Evolutionary conservation across 139 green algal genomes (phyloP), one percentile per base, ranked within the genome.

Genomic region (Zygnema cylindricum): DNA sequence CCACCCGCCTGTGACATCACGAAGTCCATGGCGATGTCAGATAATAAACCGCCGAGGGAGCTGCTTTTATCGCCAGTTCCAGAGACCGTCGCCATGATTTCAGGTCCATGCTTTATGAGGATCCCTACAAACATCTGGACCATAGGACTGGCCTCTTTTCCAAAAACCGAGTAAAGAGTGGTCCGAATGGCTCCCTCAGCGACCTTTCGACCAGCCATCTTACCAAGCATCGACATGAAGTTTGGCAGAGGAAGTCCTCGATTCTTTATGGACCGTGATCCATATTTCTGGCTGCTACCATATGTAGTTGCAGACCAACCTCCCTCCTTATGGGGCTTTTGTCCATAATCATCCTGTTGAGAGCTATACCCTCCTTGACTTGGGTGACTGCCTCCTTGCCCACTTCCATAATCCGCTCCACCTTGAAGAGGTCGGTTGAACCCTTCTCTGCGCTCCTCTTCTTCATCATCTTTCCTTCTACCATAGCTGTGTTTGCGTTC

Each of bases 141-240:
- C 73, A 81, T 81, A 40, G 73, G 73, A 81, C 73, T 81, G 73
- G 73, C 16, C 22, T 81, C 73, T 21, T 81, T 43, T 54, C 73
- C 73, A 81, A 81, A 81, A 35, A 22, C 23, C 21, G 22, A 21
- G 73, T 69, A 81, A 22, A 81, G 73, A 40, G 21, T 22, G 21
- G 73, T 16, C 21, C 73, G 16, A 43, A 81, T 22, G 21, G 22
- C 23, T 21, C 73, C 73, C 35, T 69, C 73, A 23, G 35, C 73
- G 21, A 81, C 73, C 42, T 81, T 40, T 40, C 30, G 16, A 54
- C 73, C 73, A 21, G 21, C 43, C 21, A 23, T 21, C 73, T 81
- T 21, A 40, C 73, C 43, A 21, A 81, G 23, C 22, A 81, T 81
- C 21, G 21, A 43, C 16, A 22, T 81, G 35, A 81, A 40, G 35